A percentile compares a stretch with the other conserved stretches of the same genome.
These are phyloP conservation scores for Macrophomina pseudophaseolina DNA, from an alignment of 2,329 filamentous ascomycete species.

Conservation along the genomic window DNA sequence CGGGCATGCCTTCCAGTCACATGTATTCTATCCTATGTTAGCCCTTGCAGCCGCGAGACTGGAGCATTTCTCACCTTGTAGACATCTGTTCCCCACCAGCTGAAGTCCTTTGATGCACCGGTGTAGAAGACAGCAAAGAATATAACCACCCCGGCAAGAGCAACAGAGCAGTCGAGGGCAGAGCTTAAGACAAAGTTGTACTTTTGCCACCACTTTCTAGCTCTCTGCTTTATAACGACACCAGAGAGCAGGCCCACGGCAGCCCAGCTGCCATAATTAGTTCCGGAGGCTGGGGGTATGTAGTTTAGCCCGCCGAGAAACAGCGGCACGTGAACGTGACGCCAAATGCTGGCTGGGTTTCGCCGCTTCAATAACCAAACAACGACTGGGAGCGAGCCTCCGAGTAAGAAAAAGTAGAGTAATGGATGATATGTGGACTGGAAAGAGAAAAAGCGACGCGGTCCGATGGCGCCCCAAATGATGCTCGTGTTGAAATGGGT, in stretches of 20 bases:
- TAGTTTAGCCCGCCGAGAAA: conserved; percentile 65
- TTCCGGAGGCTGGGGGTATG: conserved; percentile 57
- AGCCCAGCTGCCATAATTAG: conserved; percentile 35
- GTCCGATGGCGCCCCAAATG: conserved; percentile 54
- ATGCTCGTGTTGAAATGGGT: conserved; percentile 3
- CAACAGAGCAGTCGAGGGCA: conserved; percentile 33
- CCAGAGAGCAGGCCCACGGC: conserved; percentile 35
- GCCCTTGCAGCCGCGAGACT: not conserved
- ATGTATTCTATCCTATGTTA: not conserved
- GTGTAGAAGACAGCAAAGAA: conserved; percentile 33
- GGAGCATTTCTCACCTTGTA: not conserved
- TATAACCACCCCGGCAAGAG: conserved; percentile 33
- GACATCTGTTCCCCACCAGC: conserved; percentile 6
- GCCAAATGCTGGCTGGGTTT: conserved; percentile 57
- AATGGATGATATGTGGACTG: conserved; percentile 66
- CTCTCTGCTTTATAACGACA: conserved; percentile 31
- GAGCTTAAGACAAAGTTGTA: conserved; percentile 28
- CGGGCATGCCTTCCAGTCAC: not conserved
- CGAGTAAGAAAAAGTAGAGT: conserved; percentile 64
- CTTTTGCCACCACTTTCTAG: conserved; percentile 33
- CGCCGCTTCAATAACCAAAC: conserved; percentile 58
- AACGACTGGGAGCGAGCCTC: conserved; percentile 58
- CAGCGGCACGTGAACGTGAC: conserved; percentile 64
- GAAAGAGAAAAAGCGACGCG: conserved; percentile 63
- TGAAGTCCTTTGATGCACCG: not conserved